Evolutionary conservation across 2,329 filamentous ascomycete species (phyloP).

Genomic region (Coleophoma crateriformis): DNA sequence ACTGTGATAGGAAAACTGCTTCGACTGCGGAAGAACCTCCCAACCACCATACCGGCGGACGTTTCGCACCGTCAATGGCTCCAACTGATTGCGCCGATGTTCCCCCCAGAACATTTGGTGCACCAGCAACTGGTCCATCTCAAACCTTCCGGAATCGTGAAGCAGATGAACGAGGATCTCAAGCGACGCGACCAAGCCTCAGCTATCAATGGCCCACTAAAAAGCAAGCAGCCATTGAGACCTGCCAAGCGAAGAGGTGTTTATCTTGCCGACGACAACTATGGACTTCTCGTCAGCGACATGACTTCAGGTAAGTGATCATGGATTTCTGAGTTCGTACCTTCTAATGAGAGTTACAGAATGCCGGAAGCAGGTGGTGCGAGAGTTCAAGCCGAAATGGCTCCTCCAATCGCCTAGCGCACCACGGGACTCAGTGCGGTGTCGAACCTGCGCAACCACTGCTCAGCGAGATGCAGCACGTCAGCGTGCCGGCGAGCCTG

Average conservation of each 20-base stretch:
- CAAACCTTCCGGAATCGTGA: conserved; percentile 33
- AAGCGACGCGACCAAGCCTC: conserved; percentile 20
- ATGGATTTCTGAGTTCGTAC: background rate
- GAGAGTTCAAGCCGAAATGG: conserved; percentile 87
- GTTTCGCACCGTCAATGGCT: conserved; percentile 39
- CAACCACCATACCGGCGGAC: conserved; percentile 39
- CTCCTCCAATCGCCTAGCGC: conserved; percentile 66
- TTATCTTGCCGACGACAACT: conserved; percentile 49
- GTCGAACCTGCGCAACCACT: conserved; percentile 63
- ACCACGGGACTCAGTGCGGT: conserved; percentile 28
- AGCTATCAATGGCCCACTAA: conserved; percentile 1
- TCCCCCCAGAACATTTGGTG: conserved; percentile 47
- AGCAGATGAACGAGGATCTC: conserved; percentile 48
- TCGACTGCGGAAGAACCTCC: conserved; percentile 53
- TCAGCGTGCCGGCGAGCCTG: conserved; percentile 7
- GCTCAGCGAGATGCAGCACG: conserved; percentile 16
- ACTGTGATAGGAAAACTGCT: conserved; percentile 41
- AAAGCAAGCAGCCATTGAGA: conserved; percentile 22
- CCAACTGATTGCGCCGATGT: conserved; percentile 47
- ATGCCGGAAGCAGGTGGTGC: conserved; percentile 32
- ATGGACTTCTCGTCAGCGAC: conserved; percentile 68
- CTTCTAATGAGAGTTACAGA: background rate
- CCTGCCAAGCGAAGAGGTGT: conserved; percentile 42
- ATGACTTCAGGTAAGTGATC: conserved; percentile 49
- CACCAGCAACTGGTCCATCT: conserved; percentile 48